phyloP scores from a whole-genome alignment of 208 protist genomes.

The Trypanosoma platydactyli region DNA sequence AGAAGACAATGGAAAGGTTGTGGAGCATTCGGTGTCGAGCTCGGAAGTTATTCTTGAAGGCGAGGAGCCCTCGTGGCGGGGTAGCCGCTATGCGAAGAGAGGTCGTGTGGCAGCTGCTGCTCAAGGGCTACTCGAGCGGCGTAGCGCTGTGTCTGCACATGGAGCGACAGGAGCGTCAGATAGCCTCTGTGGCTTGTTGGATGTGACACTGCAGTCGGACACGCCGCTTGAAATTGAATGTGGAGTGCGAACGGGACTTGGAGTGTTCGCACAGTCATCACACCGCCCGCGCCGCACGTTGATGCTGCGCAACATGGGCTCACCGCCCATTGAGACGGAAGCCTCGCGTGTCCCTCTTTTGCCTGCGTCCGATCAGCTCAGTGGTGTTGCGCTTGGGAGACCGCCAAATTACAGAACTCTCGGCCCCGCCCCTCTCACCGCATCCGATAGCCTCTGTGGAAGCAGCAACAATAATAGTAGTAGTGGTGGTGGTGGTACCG shows the following conservation, averaged over 20 bases:
- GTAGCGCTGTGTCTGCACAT: constrained; percentile 7
- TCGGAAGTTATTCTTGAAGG: constrained; percentile 13
- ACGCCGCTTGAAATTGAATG: constrained; percentile 35
- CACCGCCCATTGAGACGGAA: constrained; percentile 26
- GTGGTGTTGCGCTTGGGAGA: constrained; percentile 55
- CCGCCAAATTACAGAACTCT: constrained; percentile 42
- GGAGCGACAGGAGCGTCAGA: not conserved
- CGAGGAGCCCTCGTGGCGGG: not conserved
- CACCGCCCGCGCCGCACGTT: constrained; percentile 18
- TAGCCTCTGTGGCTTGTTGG: constrained; percentile 9
- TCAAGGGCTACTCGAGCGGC: constrained; percentile 25
- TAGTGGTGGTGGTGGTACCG: not conserved
- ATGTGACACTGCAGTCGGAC: constrained; percentile 10
- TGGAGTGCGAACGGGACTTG: constrained; percentile 29
- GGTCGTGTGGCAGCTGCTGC: constrained; percentile 25
- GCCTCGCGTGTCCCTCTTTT: constrained; percentile 31
- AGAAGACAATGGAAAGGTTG: constrained; percentile 1
- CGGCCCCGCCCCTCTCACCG: constrained; percentile 17
- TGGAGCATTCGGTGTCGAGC: constrained; percentile 9
- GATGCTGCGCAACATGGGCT: constrained; percentile 48
- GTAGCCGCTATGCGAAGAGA: not conserved
- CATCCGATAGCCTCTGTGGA: constrained; percentile 11
- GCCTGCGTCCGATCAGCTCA: constrained; percentile 57
- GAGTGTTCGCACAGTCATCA: constrained; percentile 22
- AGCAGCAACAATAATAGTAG: constrained; percentile 5